Base-by-base conservation (phyloP, 768 basidiomycete species). In the Phaffia australis region DNA sequence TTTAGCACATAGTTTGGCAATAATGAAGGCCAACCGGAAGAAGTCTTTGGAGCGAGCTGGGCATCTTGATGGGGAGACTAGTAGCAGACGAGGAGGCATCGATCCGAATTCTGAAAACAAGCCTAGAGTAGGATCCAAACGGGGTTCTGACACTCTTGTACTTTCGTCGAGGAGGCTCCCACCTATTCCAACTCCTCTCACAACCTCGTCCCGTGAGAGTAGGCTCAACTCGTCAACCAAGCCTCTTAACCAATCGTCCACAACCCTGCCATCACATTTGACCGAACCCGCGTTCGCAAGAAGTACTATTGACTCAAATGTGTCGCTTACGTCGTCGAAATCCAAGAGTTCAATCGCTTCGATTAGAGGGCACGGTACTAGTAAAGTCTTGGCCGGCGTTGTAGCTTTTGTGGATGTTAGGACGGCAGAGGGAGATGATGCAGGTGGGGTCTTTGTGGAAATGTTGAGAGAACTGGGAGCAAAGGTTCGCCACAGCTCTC, bases 331-430 rank as follows among this genome's bases (percentile, higher is more conserved):
- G 0, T 65, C 64, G 8, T 65, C 64, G 7, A 65, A 60, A 56
- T 65, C 56, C 21, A 63, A 55, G 21, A 29, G 48, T 2, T 58
- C 62, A 27, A 56, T 69, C 25, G 67, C 62, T 27, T 54, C 67
- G 3, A 63, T 69, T 57, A 63, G 62, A 1, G 21, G n/a, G 48
- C 64, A n/a, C 21, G 59, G 19, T 19, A 8, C 35, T 9, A 60
- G 23, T 21, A 61, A 51, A 25, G 60, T 56, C 50, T 78, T 93
- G 67, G 83, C 84, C 64, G 82, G 83, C 16, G 91, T 89, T 64
- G 80, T 81, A 1, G 84, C 90, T 11, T 92, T 88, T 71, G 89
- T 93, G 57, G 91, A 93, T 73, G 88, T 94, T 30, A 74, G 80
- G 69, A 83, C 83, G 16, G 81, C 81, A 46, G 84, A 85, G 66